These are phyloP conservation scores for Spathaspora hagerdaliae DNA, from an alignment of 805 yeast species.

Conservation along the genomic window DNA sequence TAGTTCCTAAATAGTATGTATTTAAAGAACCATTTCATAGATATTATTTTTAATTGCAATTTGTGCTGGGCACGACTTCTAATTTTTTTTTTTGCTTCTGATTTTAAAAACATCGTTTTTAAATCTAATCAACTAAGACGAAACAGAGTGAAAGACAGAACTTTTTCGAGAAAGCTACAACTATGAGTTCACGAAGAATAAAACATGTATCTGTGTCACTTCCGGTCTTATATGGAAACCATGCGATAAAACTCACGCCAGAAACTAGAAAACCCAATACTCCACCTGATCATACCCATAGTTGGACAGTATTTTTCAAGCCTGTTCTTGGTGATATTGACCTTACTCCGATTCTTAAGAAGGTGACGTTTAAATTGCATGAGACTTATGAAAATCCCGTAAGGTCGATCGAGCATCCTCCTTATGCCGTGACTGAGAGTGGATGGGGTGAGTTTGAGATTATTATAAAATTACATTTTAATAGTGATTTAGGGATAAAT, in stretches of 20 bases:
- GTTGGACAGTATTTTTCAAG: slow-evolving; percentile 91
- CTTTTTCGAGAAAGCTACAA: slow-evolving; percentile 23
- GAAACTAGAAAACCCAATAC: slow-evolving; percentile 34
- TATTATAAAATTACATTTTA: slow-evolving; percentile 79
- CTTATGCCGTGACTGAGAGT: slow-evolving; percentile 92
- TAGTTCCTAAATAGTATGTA: slow-evolving; percentile 41
- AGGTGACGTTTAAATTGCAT: slow-evolving; percentile 91
- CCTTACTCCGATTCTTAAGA: slow-evolving; percentile 73
- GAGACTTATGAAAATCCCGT: slow-evolving; percentile 88
- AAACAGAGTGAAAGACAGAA: not conserved
- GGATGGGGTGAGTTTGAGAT: slow-evolving; percentile 99
- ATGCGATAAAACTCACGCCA: slow-evolving; percentile 32
- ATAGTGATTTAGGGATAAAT: slow-evolving; percentile 51
- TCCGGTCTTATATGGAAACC: slow-evolving; percentile 41
- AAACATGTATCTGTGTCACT: slow-evolving; percentile 36
- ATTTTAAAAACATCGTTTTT: not conserved
- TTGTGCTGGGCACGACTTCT: not conserved
- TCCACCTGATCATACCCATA: slow-evolving; percentile 89
- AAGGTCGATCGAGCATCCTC: slow-evolving; percentile 85
- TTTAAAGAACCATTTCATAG: no score
- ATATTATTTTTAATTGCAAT: no score
- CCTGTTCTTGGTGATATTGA: slow-evolving; percentile 70
- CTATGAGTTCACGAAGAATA: slow-evolving; percentile 20
- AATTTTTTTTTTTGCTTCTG: not conserved
- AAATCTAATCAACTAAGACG: not conserved